Percentiles rank a stretch among this genome's conserved stretches.
These are phyloP conservation scores for Decorospora gaudefroyi DNA, from an alignment of 2,329 filamentous ascomycete genomes.

Conservation along the genomic window DNA sequence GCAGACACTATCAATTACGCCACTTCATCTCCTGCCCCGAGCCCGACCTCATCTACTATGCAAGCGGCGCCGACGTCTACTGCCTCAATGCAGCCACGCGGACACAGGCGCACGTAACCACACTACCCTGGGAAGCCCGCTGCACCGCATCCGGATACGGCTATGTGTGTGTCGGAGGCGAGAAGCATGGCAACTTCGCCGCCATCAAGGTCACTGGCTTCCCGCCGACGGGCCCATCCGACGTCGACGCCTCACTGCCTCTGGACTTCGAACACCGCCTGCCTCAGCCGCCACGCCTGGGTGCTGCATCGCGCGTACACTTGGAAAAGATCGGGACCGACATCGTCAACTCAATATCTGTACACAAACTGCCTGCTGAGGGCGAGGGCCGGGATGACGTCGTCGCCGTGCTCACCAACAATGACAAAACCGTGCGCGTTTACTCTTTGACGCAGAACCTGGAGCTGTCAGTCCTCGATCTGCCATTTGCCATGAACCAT, in stretches of 20 bases:
- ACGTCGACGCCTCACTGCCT: conserved; percentile 63
- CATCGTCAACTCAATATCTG: conserved; percentile 69
- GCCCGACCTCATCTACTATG: conserved; percentile 80
- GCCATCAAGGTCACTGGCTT: conserved; percentile 67
- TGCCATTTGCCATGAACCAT: conserved; percentile 89
- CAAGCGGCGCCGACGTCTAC: conserved; percentile 67
- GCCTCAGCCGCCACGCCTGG: conserved; percentile 47
- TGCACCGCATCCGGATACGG: conserved; percentile 85
- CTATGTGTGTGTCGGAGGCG: conserved; percentile 87
- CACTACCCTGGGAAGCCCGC: conserved; percentile 71
- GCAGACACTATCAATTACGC: conserved; percentile 83
- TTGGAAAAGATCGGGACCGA: conserved; percentile 64
- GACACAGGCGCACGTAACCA: conserved; percentile 73
- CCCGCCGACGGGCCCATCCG: conserved; percentile 49
- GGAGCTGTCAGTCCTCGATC: conserved; percentile 69
- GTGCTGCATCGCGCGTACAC: conserved; percentile 49
- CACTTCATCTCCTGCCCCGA: conserved; percentile 85
- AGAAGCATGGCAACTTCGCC: conserved; percentile 82
- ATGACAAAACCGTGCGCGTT: conserved; percentile 86
- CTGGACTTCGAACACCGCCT: conserved; percentile 51
- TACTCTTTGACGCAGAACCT: conserved; percentile 73
- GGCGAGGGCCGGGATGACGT: conserved; percentile 58
- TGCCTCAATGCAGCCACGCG: conserved; percentile 66
- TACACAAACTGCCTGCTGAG: conserved; percentile 58
- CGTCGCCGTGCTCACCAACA: conserved; percentile 82